phyloP scores from a whole-genome alignment of 2,329 filamentous ascomycete species.

The Coniochaeta pulveracea region DNA sequence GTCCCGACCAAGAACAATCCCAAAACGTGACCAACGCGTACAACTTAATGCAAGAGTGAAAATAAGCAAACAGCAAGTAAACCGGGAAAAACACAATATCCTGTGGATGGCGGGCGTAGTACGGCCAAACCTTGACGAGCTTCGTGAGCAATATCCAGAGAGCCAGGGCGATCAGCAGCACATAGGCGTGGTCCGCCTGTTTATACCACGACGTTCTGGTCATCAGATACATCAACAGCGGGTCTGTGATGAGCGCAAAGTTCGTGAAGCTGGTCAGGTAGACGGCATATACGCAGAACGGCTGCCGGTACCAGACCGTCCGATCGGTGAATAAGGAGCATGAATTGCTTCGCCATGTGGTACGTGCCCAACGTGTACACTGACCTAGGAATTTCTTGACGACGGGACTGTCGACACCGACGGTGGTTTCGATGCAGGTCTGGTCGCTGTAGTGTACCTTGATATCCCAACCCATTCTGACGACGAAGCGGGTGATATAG shows the following conservation, averaged over 20 bases:
- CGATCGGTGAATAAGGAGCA: constrained; percentile 29
- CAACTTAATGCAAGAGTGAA: constrained; percentile 46
- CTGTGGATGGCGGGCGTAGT: constrained; percentile 36
- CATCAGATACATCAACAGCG: constrained; percentile 23
- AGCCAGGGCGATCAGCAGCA: constrained; percentile 9
- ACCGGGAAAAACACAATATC: constrained; percentile 38
- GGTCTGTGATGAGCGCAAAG: constrained; percentile 43
- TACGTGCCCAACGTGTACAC: constrained; percentile 44
- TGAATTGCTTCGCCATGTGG: constrained; percentile 45
- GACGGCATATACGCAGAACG: constrained; percentile 44
- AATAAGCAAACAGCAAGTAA: constrained; percentile 43
- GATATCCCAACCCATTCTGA: constrained; percentile 37
- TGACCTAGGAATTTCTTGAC: constrained; percentile 35
- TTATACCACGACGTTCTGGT: constrained; percentile 7
- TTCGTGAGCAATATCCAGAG: constrained; percentile 45
- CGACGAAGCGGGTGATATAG: constrained; percentile 43
- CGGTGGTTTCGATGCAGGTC: constrained; percentile 35
- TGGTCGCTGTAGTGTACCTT: constrained; percentile 40
- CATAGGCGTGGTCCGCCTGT: constrained; percentile 2
- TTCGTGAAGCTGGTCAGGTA: constrained; percentile 42
- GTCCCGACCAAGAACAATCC: constrained; percentile 28
- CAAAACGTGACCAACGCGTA: constrained; percentile 42
- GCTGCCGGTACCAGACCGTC: constrained; percentile 28
- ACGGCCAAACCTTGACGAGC: constrained; percentile 41
- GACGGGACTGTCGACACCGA: constrained; percentile 26